Conservation (phyloP, 2,329 filamentous ascomycete genomes). For the Cordyceps cicadae region DNA sequence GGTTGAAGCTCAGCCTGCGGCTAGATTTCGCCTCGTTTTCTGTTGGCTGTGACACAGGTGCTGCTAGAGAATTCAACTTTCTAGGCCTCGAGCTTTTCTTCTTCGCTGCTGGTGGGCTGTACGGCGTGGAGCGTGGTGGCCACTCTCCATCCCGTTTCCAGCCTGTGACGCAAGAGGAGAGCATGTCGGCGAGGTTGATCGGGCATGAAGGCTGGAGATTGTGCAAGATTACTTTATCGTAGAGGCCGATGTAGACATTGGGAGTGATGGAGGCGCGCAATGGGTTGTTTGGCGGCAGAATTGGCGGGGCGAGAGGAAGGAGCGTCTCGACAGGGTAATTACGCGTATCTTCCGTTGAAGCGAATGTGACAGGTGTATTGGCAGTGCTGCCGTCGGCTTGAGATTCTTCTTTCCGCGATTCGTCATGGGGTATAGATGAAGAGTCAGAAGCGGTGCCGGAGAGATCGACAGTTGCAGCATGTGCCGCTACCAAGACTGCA, state of each 20-base stretch:
- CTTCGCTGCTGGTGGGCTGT: slow-evolving; percentile 27
- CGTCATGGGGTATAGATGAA: slow-evolving; percentile 32
- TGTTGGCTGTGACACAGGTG: slow-evolving; percentile 1
- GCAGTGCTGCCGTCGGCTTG: slow-evolving; percentile 17
- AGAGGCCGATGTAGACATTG: slow-evolving; percentile 69
- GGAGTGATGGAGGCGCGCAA: slow-evolving; percentile 71
- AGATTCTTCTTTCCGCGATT: slow-evolving; percentile 24
- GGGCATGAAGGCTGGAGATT: slow-evolving; percentile 76
- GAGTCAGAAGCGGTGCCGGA: slow-evolving; percentile 30
- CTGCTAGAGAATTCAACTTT: slow-evolving; percentile 18
- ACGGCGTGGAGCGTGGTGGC: slow-evolving; percentile 54
- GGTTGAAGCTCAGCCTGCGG: slow-evolving; percentile 40
- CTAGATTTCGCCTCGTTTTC: slow-evolving; percentile 23
- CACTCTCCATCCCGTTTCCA: slow-evolving; percentile 94
- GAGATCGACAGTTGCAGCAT: slow-evolving; percentile 19
- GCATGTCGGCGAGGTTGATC: slow-evolving; percentile 77
- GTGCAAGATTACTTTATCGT: slow-evolving; percentile 79
- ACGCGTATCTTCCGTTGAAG: slow-evolving; percentile 6
- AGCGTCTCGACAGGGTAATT: slow-evolving; percentile 51
- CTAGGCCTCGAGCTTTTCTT: slow-evolving; percentile 34
- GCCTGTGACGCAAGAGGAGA: slow-evolving; percentile 71
- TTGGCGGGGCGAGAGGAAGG: slow-evolving; percentile 63
- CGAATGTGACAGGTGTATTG: slow-evolving; percentile 1
- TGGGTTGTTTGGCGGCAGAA: slow-evolving; percentile 65
- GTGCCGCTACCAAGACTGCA: slow-evolving; percentile 15